Evolutionary conservation across 2,329 filamentous ascomycete species (phyloP), one percentile per base, ranked within the genome.

Genomic region (Aureobasidium vineae): DNA sequence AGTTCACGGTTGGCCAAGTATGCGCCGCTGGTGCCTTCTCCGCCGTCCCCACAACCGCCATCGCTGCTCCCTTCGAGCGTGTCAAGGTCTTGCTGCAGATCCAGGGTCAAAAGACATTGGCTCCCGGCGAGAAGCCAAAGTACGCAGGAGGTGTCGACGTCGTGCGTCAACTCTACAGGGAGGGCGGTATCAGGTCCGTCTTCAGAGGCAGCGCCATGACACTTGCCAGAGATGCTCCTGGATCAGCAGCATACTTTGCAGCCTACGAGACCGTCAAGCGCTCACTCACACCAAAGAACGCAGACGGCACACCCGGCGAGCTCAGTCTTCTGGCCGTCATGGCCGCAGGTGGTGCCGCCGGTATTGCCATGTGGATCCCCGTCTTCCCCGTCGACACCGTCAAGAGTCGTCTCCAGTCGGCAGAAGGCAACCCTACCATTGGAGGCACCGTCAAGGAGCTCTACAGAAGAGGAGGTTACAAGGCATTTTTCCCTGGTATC

Each of bases 1-100:
- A 88, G 72, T 91, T 91, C 80, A 87, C 88, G 67, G 92, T 97
- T 75, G 90, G 83, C 50, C 95, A 99, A 79, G 88, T 96, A 79
- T 95, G 91, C 40, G 86, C 91, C 41, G 95, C 95, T 16, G 95
- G 95, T 70, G 97, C 97, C 86, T 96, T 99, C 86, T 96, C 91
- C 75, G 95, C 95, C 68, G 90, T 99, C 68, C 95, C 95, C 74
- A 96, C 96, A 92, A 99, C 95, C 4, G 80, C 91, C 79, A 97
- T 99, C 81, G 98, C 95, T n/a, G 95, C 95, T 5, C 95, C 95
- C 68, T 98, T 99, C 77, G 95, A 99, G 84, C 94, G 95, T 75
- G 92, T 99, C 73, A 99, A 99, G 81, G 94, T 99, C 66, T 92
- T 99, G 70, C 88, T 99, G 1, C 95, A 99, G 79, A 96, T 98